These are phyloP conservation scores for Pythium coloratum DNA, from an alignment of 352 stramenopile species.

Conservation along the genomic window DNA sequence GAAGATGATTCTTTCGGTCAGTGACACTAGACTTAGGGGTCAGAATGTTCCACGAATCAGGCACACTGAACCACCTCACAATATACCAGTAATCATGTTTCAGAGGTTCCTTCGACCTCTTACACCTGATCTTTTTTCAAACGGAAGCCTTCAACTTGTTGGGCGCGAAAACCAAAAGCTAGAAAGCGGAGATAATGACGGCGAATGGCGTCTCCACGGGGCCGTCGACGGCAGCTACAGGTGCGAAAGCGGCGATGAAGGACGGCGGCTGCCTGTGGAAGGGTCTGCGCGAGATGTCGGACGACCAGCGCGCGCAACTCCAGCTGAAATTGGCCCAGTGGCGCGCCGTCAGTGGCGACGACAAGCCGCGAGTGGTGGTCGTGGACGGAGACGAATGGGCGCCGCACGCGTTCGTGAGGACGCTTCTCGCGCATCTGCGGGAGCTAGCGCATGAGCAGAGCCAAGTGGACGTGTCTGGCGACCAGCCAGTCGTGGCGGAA, in stretches of 20 bases:
- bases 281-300: slow-evolving; percentile 14
- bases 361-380: not conserved
- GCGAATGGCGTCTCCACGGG: not conserved
- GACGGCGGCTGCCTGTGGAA: slow-evolving; percentile 15
- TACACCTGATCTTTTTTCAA: slow-evolving; percentile 10
- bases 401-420: slow-evolving; percentile 12
- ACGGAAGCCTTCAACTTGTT: slow-evolving; percentile 20
- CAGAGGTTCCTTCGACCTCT: slow-evolving; percentile 4
- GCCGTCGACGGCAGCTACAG: not conserved
- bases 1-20: not conserved
- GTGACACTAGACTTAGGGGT: slow-evolving; percentile 9
- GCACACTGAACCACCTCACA: not conserved
- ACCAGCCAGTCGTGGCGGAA: not conserved
- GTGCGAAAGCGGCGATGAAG: not conserved
- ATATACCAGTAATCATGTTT: not conserved
- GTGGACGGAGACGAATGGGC: slow-evolving; percentile 11
- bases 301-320: slow-evolving; percentile 9
- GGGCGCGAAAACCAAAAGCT: slow-evolving; percentile 4
- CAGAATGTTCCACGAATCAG: slow-evolving; percentile 6
- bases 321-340: slow-evolving; percentile 10
- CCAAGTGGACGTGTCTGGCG: not conserved
- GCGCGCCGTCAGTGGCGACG: slow-evolving; percentile 1
- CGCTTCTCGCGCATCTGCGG: slow-evolving; percentile 12
- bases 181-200: not conserved
- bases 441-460: slow-evolving; percentile 18